These are phyloP conservation scores for Pseudognaphalium luteoalbum DNA, from an alignment of 129 eudicot genomes.

Conservation along the genomic window DNA sequence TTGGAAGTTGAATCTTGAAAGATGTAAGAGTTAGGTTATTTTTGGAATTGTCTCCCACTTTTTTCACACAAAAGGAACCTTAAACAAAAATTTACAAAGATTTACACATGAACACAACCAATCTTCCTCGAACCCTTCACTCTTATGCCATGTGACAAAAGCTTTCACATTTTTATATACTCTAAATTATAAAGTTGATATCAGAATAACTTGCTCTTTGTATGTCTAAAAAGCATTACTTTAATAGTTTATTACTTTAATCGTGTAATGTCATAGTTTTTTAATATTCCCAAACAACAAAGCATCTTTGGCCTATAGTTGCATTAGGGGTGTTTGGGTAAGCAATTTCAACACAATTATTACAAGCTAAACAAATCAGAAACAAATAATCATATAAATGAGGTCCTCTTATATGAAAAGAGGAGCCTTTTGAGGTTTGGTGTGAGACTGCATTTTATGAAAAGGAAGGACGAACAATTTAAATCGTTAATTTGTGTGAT, in stretches of 20 bases:
- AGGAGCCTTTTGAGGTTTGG: not conserved
- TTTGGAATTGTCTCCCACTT: not conserved
- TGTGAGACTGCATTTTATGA: too few species aligned
- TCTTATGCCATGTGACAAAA: slow-evolving; percentile 1
- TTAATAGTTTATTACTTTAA: not conserved
- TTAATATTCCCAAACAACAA: not conserved
- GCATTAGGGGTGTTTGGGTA: not conserved
- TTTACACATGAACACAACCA: not conserved
- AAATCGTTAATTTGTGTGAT: too few species aligned
- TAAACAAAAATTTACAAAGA: not conserved
- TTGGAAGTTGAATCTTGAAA: not conserved
- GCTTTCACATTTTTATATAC: not conserved
- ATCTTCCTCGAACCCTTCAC: not conserved
- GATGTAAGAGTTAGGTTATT: slow-evolving; percentile 1
- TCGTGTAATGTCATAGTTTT: not conserved
- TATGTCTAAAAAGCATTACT: not conserved
- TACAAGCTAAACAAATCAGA: not conserved
- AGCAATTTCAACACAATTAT: not conserved
- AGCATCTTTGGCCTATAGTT: not conserved
- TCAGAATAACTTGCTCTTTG: not conserved
- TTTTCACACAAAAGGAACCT: slow-evolving; percentile 1
- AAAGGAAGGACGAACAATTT: too few species aligned
- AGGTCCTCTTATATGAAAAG: not conserved
- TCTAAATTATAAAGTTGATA: not conserved
- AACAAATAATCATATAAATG: not conserved